Percentiles rank a stretch among this genome's conserved stretches.
These are phyloP conservation scores for Linderniella brevidens DNA, from an alignment of 257 asterid genomes.

Conservation along the genomic window DNA sequence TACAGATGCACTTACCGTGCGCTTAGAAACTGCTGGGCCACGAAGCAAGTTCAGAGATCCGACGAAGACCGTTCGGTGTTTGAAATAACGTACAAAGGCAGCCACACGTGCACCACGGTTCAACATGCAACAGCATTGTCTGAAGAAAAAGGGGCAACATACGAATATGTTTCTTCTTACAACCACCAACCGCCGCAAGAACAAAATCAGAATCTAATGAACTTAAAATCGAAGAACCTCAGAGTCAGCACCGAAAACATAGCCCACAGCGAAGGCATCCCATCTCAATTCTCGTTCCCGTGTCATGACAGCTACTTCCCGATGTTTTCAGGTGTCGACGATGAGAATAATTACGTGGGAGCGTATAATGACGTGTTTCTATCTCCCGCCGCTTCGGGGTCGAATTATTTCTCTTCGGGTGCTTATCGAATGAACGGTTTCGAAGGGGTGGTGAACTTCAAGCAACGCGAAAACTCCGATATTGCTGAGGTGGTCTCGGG, in stretches of 20 bases:
- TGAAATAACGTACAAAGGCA: slow-evolving; percentile 55
- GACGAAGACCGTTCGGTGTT: slow-evolving; percentile 51
- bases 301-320: slow-evolving; percentile 21
- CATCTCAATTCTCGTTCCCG: slow-evolving; percentile 38
- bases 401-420: slow-evolving; percentile 20
- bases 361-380: slow-evolving; percentile 23
- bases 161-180: slow-evolving; percentile 1
- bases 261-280: slow-evolving; percentile 13
- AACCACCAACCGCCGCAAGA: slow-evolving; percentile 12
- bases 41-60: slow-evolving; percentile 76
- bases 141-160: slow-evolving; percentile 16
- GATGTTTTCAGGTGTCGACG: slow-evolving; percentile 23
- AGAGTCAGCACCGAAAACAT: slow-evolving; percentile 36
- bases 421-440: slow-evolving; percentile 13
- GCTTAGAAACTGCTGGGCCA: slow-evolving; percentile 50
- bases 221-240: slow-evolving; percentile 35
- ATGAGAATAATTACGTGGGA: slow-evolving; percentile 17
- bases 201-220: slow-evolving; percentile 27
- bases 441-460: slow-evolving; percentile 2
- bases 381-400: slow-evolving; percentile 28
- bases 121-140: slow-evolving; percentile 29
- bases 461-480: slow-evolving; percentile 14
- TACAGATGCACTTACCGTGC: slow-evolving; percentile 54
- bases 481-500: slow-evolving; percentile 40
- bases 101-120: slow-evolving; percentile 30